These are phyloP conservation scores for Apiosordaria backusii DNA, from an alignment of 495 filamentous ascomycete species.

Conservation along the genomic window DNA sequence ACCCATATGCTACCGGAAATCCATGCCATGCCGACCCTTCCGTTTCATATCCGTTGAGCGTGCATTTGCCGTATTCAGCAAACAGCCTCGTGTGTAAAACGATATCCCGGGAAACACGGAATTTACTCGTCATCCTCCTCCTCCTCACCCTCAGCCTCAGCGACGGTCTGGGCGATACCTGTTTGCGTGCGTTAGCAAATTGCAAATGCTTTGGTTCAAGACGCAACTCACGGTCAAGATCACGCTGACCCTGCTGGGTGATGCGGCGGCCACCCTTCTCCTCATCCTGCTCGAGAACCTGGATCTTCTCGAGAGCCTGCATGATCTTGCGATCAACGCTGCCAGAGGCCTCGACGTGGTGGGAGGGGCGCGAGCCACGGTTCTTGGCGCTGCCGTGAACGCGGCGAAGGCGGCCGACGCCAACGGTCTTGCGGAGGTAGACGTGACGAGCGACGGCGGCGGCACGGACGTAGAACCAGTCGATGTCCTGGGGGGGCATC, in stretches of 20 bases:
- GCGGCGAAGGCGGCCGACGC: constrained; percentile 76
- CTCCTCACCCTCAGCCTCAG: constrained; percentile 68
- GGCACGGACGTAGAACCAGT: constrained; percentile 99
- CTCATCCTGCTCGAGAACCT: constrained; percentile 92
- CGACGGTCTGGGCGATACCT: constrained; percentile 69
- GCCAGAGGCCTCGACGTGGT: constrained; percentile 94
- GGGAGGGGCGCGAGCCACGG: constrained; percentile 82
- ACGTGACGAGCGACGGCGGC: constrained; percentile 94
- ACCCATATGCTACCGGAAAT: constrained; percentile 40
- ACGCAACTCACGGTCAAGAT: constrained; percentile 77
- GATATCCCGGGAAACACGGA: not conserved
- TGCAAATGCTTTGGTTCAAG: not conserved
- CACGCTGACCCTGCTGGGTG: constrained; percentile 93
- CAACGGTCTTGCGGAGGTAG: constrained; percentile 98
- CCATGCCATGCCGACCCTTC: constrained; percentile 24
- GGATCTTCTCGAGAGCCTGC: constrained; percentile 98
- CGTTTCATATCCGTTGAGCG: constrained; percentile 9
- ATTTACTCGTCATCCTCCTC: constrained; percentile 58
- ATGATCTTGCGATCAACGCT: constrained; percentile 93
- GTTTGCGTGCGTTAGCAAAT: constrained; percentile 8
- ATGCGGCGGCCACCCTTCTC: constrained; percentile 96
- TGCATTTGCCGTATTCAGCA: not conserved
- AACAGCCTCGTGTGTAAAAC: constrained; percentile 6
- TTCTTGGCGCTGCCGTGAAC: constrained; percentile 96
- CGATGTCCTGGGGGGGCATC: constrained; percentile 92